Base-by-base conservation (phyloP, 176 grass and related monocot genomes). In the Rhipidocladum racemiflorum region DNA sequence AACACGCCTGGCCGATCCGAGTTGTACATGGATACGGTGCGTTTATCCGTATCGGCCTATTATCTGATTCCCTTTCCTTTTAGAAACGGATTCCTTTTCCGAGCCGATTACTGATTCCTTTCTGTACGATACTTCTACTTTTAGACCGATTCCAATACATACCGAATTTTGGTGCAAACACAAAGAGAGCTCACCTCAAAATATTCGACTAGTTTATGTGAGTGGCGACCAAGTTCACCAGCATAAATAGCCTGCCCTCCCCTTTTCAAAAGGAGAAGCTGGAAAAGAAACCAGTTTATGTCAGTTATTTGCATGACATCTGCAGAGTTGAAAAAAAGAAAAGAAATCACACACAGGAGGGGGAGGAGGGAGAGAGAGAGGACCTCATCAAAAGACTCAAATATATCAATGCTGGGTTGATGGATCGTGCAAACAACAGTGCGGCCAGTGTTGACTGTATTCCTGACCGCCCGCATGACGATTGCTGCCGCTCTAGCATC, bases 391-490 rank as follows among this genome's bases (percentile, higher is more conserved):
- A 97, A 97, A 61, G 95, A 89, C 81, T 97, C 95, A 75, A 97
- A 97, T 68, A 97, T 97, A 72, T 97, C 95, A 4, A 97, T 97
- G 78, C 95, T 97, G 36, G 95, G 95, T 61, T 97, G 95, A 68
- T 97, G 95, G 61, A 97, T 97, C 53, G 95, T 97, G 77, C 95
- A 97, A 48, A 97, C 92, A 21, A 97, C 95, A 79, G 95, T 97
- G 43, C 95, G 88, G 11, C 92, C 95, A 3, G 92, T 97, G 77
- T 97, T 90, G 46, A 97, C 95, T n/a, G 95, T 97, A 79, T 97
- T 97, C 80, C 95, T 78, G 12, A 97, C 92, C 29, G 95, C 91
- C 3, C 95, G 76, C 92, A 97, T 97, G 39, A 97, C 95, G 74
- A 97, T 94, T n/a, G 95, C 95, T 28, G 95, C 95, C 72, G 95